Conservation (phyloP, 1,284 basidiomycete genomes). For the Bjerkandera adusta region DNA sequence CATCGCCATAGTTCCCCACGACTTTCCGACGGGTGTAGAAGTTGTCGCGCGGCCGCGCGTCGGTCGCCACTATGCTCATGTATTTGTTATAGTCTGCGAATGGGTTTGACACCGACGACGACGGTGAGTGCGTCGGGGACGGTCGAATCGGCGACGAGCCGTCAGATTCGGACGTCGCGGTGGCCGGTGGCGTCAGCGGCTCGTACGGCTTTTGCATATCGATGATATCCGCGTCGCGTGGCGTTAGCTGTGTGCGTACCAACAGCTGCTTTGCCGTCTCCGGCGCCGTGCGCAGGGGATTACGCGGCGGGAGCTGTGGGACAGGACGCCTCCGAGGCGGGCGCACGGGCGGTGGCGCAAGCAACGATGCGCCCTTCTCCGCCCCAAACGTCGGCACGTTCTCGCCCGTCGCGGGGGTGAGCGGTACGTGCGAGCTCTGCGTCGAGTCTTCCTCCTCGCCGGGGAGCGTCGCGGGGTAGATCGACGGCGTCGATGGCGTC, state of each 20-base stretch:
- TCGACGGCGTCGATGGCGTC: slow-evolving; percentile 52
- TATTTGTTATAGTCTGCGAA: slow-evolving; percentile 9
- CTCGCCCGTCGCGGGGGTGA: slow-evolving; percentile 9
- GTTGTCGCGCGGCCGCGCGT: slow-evolving; percentile 7
- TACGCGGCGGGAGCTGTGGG: slow-evolving; percentile 8
- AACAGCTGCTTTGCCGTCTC: slow-evolving; percentile 11
- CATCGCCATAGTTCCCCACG: no score
- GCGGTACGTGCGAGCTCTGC: slow-evolving; percentile 8
- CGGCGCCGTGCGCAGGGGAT: slow-evolving; percentile 1
- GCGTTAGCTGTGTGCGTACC: slow-evolving; percentile 2
- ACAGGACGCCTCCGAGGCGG: background rate
- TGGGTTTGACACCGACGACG: slow-evolving; percentile 1
- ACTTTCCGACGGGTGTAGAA: slow-evolving; percentile 18
- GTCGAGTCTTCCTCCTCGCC: slow-evolving; percentile 26
- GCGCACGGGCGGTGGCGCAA: background rate
- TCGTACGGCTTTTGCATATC: slow-evolving; percentile 28
- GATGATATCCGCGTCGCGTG: slow-evolving; percentile 3
- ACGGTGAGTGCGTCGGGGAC: no score
- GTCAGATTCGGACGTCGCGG: slow-evolving; percentile 33
- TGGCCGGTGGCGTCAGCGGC: slow-evolving; percentile 42
- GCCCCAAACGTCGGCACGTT: slow-evolving; percentile 8
- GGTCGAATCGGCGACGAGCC: no score
- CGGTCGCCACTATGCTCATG: background rate
- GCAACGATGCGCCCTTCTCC: background rate
- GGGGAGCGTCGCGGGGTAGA: slow-evolving; percentile 52